phyloP scores from a whole-genome alignment of 2,329 filamentous ascomycete genomes.

The Dothidotthia symphoricarpi region DNA sequence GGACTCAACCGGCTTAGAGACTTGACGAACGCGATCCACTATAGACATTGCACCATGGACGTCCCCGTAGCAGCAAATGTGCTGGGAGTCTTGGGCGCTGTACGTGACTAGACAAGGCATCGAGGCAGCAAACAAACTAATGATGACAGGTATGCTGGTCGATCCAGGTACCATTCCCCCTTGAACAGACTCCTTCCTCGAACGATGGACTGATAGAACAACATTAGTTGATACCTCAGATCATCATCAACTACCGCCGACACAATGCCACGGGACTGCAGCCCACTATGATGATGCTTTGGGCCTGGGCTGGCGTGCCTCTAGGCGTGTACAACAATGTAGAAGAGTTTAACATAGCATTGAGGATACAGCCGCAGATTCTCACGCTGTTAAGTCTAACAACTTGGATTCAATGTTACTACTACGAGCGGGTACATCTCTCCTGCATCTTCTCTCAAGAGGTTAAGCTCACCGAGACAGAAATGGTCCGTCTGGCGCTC shows the following conservation, averaged over 20 bases:
- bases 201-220: conserved; percentile 2
- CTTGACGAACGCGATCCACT: no score
- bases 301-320: conserved; percentile 66
- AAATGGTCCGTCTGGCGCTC: conserved; percentile 55
- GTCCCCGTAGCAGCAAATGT: conserved; percentile 57
- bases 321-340: conserved; percentile 62
- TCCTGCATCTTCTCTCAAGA: neutral
- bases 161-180: conserved; percentile 50
- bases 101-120: conserved; percentile 28
- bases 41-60: conserved; percentile 46
- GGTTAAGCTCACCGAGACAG: conserved; percentile 28
- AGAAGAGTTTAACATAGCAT: conserved; percentile 53
- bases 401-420: conserved; percentile 58
- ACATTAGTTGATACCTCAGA: conserved; percentile 64
- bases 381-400: conserved; percentile 52
- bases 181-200: neutral
- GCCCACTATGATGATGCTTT: conserved; percentile 70
- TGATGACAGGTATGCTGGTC: conserved; percentile 58
- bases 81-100: conserved; percentile 60
- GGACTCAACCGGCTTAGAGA: no score
- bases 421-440: conserved; percentile 47
- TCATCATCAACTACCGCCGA: conserved; percentile 64
- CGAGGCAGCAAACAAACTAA: conserved; percentile 6
- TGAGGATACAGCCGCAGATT: conserved; percentile 58
- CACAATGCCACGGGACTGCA: conserved; percentile 66